Conservation (phyloP, 306 rosid species). For the Citrullus mucosospermus region DNA sequence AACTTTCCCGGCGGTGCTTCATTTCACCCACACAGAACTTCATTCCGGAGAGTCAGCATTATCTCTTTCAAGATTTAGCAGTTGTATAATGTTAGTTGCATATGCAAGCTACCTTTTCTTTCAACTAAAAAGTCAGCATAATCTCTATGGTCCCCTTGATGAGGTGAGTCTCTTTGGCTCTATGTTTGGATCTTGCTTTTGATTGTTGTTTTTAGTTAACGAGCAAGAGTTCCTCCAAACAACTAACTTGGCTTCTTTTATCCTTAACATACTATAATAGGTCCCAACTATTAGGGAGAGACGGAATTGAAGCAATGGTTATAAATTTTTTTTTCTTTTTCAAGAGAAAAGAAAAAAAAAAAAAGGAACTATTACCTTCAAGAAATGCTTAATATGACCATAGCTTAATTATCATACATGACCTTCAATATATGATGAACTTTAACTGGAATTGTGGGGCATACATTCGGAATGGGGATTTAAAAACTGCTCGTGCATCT, state of each 20-base stretch:
- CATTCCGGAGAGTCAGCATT: slow-evolving; percentile 71
- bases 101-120: slow-evolving; percentile 81
- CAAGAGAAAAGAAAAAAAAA: neutral
- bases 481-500: no score
- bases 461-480: neutral
- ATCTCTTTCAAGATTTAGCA: slow-evolving; percentile 82
- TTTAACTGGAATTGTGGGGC: neutral
- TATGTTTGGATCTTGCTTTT: neutral
- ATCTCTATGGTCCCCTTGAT: slow-evolving; percentile 34
- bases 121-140: slow-evolving; percentile 59
- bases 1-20: slow-evolving; percentile 84
- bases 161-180: slow-evolving; percentile 32
- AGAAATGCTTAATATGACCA: neutral
- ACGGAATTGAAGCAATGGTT: neutral
- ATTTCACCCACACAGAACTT: slow-evolving; percentile 70
- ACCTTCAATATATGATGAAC: neutral
- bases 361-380: neutral
- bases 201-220: neutral
- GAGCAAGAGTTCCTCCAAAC: neutral
- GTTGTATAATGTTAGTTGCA: slow-evolving; percentile 75
- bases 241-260: neutral
- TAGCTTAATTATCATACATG: neutral
- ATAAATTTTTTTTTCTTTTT: neutral
- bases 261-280: neutral
- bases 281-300: neutral